Base-by-base conservation (phyloP, 768 basidiomycete species). In the Mycena haematopus region DNA sequence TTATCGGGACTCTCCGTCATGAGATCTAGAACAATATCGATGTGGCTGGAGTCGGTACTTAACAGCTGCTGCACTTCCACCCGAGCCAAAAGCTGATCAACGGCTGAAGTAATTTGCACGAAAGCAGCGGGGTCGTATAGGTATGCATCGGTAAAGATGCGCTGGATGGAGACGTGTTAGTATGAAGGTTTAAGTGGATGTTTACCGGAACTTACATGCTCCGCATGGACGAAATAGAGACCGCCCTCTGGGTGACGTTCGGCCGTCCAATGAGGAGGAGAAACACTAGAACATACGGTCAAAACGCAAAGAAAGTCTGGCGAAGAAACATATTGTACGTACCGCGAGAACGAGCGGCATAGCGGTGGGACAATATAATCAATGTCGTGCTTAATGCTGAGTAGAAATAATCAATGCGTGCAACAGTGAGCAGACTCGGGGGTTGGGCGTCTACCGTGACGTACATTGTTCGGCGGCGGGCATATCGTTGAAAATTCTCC, bases 1-100 rank as follows among this genome's bases (percentile, higher is more conserved):
- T 55, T 55, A 1, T 49, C 56, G 6, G 33, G 22, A 27, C 6
- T 38, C 21, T 49, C 46, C 9, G 9, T 13, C 19, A 38, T 35
- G 35, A 58, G 46, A 38, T 58, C 56, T 6, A 58, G 15, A 13
- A 58, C 47, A 15, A 58, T 35, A 29, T 58, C 56, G 24, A 58
- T 50, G 4, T 49, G 31, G 13, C 17, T 17, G 24, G 52, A 27
- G 1, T 58, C 3, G 3, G 22, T 8, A 3, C 27, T 29, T 15
- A 50, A 50, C 13, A 58, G 24, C 9, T 19, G 6, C 36, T 38
- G 33, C 1, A 49, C 24, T 8, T 19, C 49, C 24, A 36, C 24
- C 6, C 22, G 9, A 8, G 13, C 51, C 35, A 36, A 52, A 35
- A 52, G 51, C 15, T 52, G 35, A 52, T 52, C 22, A 2, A 52